Conservation (phyloP, 2,329 filamentous ascomycete species). For the Sarocladium kiliense region DNA sequence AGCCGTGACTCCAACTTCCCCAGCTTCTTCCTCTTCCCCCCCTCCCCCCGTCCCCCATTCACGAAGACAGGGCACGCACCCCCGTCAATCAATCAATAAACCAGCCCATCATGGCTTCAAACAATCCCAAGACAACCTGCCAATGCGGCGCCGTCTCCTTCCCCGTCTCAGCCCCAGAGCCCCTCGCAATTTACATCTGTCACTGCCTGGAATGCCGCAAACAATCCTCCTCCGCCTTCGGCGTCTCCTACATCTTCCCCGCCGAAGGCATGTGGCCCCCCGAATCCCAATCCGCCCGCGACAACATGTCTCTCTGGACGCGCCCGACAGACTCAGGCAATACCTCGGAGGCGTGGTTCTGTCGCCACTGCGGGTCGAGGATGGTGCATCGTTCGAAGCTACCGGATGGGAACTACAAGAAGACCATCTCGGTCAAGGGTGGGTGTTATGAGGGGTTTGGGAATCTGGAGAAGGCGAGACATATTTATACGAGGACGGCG, state of each 20-base stretch:
- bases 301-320: conserved; percentile 29
- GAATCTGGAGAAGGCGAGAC: conserved; percentile 31
- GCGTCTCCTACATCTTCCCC: conserved; percentile 38
- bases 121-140: conserved; percentile 24
- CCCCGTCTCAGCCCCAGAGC: conserved; percentile 26
- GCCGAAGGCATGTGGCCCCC: conserved; percentile 33
- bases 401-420: conserved; percentile 29
- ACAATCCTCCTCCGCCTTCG: conserved; percentile 40
- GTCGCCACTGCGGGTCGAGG: conserved; percentile 37
- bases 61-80: too few species aligned
- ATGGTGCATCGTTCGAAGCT: conserved; percentile 38
- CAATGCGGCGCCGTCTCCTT: conserved; percentile 36
- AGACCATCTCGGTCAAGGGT: conserved; percentile 40
- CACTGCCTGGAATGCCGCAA: conserved; percentile 42
- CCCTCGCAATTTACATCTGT: conserved; percentile 35
- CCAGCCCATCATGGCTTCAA: background rate
- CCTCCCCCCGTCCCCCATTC: background rate
- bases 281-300: background rate
- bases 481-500: conserved; percentile 41
- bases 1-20: background rate
- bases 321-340: conserved; percentile 34
- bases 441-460: conserved; percentile 35
- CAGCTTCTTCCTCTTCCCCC: background rate
- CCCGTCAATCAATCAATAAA: background rate
- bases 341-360: conserved; percentile 38